These are phyloP conservation scores for Dioscorea zingiberensis DNA, from an alignment of 106 monocot species.

Conservation along the genomic window DNA sequence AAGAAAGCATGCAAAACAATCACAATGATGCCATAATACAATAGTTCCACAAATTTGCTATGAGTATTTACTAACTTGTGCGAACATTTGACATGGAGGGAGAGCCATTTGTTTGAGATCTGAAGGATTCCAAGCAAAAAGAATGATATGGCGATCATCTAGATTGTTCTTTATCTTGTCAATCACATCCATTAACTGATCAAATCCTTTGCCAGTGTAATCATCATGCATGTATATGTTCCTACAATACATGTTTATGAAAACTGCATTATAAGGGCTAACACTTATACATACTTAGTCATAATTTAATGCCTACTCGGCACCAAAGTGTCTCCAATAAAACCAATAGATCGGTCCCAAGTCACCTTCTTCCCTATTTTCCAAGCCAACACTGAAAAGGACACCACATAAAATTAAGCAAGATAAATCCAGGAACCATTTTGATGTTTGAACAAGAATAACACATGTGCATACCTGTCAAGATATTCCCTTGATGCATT, in stretches of 20 bases:
- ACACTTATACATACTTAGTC: constrained; percentile 1
- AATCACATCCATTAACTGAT: constrained; percentile 86
- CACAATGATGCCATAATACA: background rate
- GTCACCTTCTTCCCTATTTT: constrained; percentile 83
- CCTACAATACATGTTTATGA: background rate
- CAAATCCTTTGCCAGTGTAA: constrained; percentile 95
- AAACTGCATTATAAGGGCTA: too few relatives aligned
- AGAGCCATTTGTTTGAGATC: constrained; percentile 95
- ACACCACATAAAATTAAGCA: background rate
- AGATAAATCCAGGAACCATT: background rate
- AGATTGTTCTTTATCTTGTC: constrained; percentile 94
- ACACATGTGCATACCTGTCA: constrained; percentile 39
- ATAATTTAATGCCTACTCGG: constrained; percentile 65
- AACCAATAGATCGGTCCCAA: constrained; percentile 96
- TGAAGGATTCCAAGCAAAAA: constrained; percentile 97
- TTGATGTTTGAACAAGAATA: background rate
- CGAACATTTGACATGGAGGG: constrained; percentile 98
- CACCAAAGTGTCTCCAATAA: constrained; percentile 99
- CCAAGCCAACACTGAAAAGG: constrained; percentile 53
- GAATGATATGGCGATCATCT: constrained; percentile 79
- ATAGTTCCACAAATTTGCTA: background rate
- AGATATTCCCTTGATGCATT: constrained; percentile 96
- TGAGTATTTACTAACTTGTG: constrained; percentile 50
- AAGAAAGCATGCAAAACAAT: background rate
- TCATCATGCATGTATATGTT: constrained; percentile 83